Percentiles rank a stretch among this genome's conserved stretches.
phyloP scores from a whole-genome alignment of 2,329 filamentous ascomycete species.

The Ophiostoma ulmi region DNA sequence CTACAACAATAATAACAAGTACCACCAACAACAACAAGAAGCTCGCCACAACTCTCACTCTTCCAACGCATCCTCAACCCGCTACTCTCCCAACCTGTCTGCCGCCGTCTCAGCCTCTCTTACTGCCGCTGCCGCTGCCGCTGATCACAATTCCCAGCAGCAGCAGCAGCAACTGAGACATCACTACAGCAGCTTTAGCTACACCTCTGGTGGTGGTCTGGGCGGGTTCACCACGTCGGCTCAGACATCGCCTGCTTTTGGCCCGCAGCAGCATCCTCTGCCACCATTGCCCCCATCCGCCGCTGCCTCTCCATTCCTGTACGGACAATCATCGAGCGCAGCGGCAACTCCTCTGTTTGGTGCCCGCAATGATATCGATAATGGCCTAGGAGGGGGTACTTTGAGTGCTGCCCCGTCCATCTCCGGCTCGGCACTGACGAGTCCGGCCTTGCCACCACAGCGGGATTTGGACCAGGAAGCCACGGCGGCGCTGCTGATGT shows the following conservation, averaged over 20 bases:
- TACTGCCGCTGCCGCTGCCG: background rate
- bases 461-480: conserved; percentile 67
- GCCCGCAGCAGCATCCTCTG: conserved; percentile 42
- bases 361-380: background rate
- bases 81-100: conserved; percentile 28
- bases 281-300: conserved; percentile 15
- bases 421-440: conserved; percentile 51
- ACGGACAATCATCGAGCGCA: conserved; percentile 31
- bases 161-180: conserved; percentile 33
- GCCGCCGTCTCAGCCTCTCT: conserved; percentile 39
- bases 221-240: conserved; percentile 36
- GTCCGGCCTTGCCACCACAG: conserved; percentile 52
- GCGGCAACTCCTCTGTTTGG: background rate
- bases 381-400: background rate
- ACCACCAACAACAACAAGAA: conserved; percentile 27
- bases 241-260: conserved; percentile 54
- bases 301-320: conserved; percentile 27
- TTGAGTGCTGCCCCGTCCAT: conserved; percentile 17
- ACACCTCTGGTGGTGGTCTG: conserved; percentile 32
- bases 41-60: conserved; percentile 51
- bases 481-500: conserved; percentile 79
- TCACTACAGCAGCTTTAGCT: conserved; percentile 44
- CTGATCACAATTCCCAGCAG: conserved; percentile 37
- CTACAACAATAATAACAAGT: background rate
- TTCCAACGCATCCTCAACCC: conserved; percentile 38